A percentile compares a stretch with the other conserved stretches of the same genome.
Conservation (phyloP, 2,329 filamentous ascomycete genomes). For the Tothia fuscella region DNA sequence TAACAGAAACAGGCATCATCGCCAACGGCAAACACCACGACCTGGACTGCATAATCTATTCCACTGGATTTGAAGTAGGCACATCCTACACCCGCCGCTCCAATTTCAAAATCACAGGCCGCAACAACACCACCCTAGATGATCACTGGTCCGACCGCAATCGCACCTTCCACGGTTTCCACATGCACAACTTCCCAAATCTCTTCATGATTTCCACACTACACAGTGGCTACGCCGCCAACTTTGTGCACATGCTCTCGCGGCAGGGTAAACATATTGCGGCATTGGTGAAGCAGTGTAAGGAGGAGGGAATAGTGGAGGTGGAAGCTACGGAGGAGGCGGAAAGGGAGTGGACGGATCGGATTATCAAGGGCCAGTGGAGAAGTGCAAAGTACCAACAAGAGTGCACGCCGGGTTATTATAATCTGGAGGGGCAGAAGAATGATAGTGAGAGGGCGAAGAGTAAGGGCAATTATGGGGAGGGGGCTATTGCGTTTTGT, state of each 20-base stretch:
- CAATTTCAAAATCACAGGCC: slow-evolving; percentile 31
- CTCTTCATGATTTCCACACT: slow-evolving; percentile 7
- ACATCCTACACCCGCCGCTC: slow-evolving; percentile 19
- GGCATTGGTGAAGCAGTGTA: not conserved
- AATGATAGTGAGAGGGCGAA: slow-evolving; percentile 10
- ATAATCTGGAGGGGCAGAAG: slow-evolving; percentile 33
- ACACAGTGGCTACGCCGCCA: slow-evolving; percentile 1
- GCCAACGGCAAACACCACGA: slow-evolving; percentile 33
- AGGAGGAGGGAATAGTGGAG: not conserved
- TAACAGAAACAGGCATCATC: slow-evolving; percentile 34
- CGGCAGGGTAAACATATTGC: slow-evolving; percentile 4
- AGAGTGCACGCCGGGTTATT: slow-evolving; percentile 42
- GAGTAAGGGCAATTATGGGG: slow-evolving; percentile 19
- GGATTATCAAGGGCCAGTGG: slow-evolving; percentile 6
- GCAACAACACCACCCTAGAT: slow-evolving; percentile 31
- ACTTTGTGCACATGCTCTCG: slow-evolving; percentile 7
- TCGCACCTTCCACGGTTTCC: slow-evolving; percentile 39
- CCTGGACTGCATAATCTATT: slow-evolving; percentile 30
- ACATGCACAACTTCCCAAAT: slow-evolving; percentile 6
- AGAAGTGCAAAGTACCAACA: slow-evolving; percentile 17
- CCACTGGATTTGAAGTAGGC: slow-evolving; percentile 27
- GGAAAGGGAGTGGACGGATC: slow-evolving; percentile 7
- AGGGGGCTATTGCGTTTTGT: slow-evolving; percentile 21
- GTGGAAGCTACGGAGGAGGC: slow-evolving; percentile 6
- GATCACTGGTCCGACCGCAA: slow-evolving; percentile 36